phyloP scores from a whole-genome alignment of 31 red algal species.

The Pterothamnion heteromorphum region DNA sequence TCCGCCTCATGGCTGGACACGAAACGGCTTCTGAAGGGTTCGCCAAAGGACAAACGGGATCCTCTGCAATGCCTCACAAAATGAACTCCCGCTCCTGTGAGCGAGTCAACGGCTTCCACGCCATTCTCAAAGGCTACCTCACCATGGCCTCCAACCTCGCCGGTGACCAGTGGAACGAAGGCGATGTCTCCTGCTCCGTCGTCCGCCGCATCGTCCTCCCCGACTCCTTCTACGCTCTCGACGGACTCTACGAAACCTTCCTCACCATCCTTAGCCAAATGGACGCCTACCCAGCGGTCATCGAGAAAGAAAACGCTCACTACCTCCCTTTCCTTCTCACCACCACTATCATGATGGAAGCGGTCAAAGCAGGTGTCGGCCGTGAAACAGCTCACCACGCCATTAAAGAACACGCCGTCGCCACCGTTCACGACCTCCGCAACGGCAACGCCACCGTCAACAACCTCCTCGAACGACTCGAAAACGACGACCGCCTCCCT shows the following conservation, averaged over 20 bases:
- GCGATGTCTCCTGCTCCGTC: constrained; percentile 18
- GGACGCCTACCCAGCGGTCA: neutral
- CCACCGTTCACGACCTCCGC: neutral
- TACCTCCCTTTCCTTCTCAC: neutral
- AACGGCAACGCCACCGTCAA: neutral
- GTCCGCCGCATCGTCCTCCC: neutral
- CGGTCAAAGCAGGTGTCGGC: constrained; percentile 10
- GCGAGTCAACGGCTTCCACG: neutral
- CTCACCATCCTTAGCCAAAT: neutral
- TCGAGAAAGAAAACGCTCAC: neutral
- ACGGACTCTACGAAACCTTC: neutral
- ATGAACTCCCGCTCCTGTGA: constrained; percentile 24
- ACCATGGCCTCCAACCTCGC: neutral
- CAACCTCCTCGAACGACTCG: neutral
- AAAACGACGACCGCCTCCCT: neutral
- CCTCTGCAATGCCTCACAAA: neutral
- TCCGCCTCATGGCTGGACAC: constrained; percentile 8
- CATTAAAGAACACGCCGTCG: constrained; percentile 9
- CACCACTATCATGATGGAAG: neutral
- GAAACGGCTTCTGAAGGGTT: neutral
- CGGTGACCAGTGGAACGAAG: constrained; percentile 21
- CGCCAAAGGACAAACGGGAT: neutral
- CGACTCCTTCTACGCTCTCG: neutral
- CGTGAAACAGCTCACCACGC: neutral
- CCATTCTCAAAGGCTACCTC: neutral